Evolutionary conservation across 139 green algal species (phyloP).

Genomic region (Chlamydomonas eustigma): DNA sequence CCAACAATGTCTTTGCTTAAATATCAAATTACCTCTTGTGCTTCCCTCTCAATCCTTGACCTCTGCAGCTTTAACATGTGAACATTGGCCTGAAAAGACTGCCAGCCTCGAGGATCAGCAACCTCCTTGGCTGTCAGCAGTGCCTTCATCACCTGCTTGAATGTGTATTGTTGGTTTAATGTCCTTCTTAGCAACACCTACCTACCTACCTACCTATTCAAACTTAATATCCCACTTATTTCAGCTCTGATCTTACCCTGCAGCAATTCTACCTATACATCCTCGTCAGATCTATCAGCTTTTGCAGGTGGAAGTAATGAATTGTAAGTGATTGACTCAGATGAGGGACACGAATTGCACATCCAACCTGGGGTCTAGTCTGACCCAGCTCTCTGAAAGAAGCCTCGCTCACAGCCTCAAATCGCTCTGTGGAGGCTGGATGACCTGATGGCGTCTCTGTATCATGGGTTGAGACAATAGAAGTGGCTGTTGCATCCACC

Average conservation of each 20-base stretch:
- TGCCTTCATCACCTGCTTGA: constrained; percentile 28
- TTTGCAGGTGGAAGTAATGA: too few species aligned
- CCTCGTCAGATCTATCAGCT: too few species aligned
- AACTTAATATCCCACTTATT: too few species aligned
- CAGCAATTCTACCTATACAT: too few species aligned
- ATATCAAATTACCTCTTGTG: constrained; percentile 39
- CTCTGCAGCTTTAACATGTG: constrained; percentile 58
- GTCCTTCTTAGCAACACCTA: too few species aligned
- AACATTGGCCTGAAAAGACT: constrained; percentile 51
- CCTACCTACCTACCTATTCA: too few species aligned
- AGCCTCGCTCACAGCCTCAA: constrained; percentile 28
- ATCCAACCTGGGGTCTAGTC: constrained; percentile 14
- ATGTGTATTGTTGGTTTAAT: too few species aligned
- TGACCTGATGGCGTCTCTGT: not conserved
- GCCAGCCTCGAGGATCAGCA: constrained; percentile 46
- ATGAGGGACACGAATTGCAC: not conserved
- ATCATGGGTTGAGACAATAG: too few species aligned
- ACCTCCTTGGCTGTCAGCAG: constrained; percentile 46
- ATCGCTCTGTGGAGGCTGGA: not conserved
- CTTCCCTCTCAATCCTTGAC: constrained; percentile 43
- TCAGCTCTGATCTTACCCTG: too few species aligned
- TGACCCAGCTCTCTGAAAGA: constrained; percentile 39
- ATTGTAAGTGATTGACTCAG: too few species aligned
- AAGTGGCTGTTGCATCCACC: not conserved
- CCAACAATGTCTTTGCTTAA: too few species aligned